These are phyloP conservation scores for Ganoderma leucocontextum DNA, from an alignment of 1,284 basidiomycete genomes.

Conservation along the genomic window DNA sequence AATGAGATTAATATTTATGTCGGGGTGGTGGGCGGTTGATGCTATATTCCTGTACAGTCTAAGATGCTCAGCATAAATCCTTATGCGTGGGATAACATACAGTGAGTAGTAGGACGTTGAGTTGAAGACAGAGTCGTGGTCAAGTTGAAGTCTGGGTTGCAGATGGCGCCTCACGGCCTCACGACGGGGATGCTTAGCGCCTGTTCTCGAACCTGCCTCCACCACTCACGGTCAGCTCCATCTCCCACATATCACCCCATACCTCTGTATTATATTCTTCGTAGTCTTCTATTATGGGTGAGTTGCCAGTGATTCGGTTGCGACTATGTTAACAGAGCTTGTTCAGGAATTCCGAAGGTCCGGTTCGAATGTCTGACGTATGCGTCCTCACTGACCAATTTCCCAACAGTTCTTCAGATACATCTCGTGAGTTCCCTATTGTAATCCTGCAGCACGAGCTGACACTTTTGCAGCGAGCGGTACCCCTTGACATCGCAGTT, in stretches of 20 bases:
- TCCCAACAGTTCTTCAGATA: conserved; percentile 79
- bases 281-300: conserved; percentile 26
- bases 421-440: conserved; percentile 67
- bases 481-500: conserved; percentile 98
- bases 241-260: conserved; percentile 5
- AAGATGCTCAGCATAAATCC: neutral
- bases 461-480: conserved; percentile 74
- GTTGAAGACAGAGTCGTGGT: neutral
- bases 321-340: neutral
- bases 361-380: conserved; percentile 18
- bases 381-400: conserved; percentile 8
- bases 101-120: neutral
- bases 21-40: neutral
- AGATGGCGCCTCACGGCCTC: neutral
- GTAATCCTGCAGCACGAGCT: conserved; percentile 14
- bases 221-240: conserved; percentile 15
- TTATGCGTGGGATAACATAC: neutral
- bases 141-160: neutral
- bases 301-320: neutral
- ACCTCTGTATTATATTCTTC: conserved; percentile 24
- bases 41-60: neutral
- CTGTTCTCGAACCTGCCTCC: neutral
- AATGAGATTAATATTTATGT: no score
- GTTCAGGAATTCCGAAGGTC: conserved; percentile 39
- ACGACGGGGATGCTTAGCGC: neutral